Base-by-base conservation (phyloP, 164 flowering plant genomes). In the Nymphaea thermarum region DNA sequence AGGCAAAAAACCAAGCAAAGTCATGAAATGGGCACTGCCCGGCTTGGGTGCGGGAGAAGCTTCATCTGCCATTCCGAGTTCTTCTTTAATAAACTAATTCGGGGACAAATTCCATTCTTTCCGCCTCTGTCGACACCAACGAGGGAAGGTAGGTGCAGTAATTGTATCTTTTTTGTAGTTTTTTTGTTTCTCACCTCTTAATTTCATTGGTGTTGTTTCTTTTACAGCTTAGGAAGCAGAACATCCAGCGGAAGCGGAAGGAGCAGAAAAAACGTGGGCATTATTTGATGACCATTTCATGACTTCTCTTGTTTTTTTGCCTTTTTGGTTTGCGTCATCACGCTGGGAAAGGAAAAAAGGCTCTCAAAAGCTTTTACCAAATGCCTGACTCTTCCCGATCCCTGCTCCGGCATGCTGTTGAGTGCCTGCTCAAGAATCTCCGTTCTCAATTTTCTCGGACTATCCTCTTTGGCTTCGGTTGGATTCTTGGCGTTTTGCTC, bases 341-440 rank as follows among this genome's bases (percentile, higher is more conserved):
- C 76, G 43, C 47, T 80, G 0, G 79, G 83, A 2, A 88, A 69
- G 0, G 84, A 62, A 10, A 73, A 70, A 10, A 90, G 76, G 59
- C 74, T 80, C 87, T 95, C 99, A 73, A 95, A 95, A 1, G 90
- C 96, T 78, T 84, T 69, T 12, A 92, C 91, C 83, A 95, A 77
- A 77, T 89, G 82, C 90, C 66, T 68, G 72, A 95, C 98, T 70
- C 70, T 80, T 64, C 98, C 99, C 14, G 77, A 79, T 3, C 93
- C 91, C 2, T 79, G 18, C 45, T 83, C 89, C 2, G 94, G 94
- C 47, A 82, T 76, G 66, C 91, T 85, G 17, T 71, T 71, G 71
- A 86, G 79, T 15, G 85, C 90, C 70, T 78, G 89, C 67, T 87
- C 90, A 44, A 92, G 62, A 75, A 90, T 36, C 77, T 66, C 83